Evolutionary conservation across 2,329 filamentous ascomycete genomes (phyloP), one percentile per base, ranked within the genome.

Genomic region (Verticillium nubilum): DNA sequence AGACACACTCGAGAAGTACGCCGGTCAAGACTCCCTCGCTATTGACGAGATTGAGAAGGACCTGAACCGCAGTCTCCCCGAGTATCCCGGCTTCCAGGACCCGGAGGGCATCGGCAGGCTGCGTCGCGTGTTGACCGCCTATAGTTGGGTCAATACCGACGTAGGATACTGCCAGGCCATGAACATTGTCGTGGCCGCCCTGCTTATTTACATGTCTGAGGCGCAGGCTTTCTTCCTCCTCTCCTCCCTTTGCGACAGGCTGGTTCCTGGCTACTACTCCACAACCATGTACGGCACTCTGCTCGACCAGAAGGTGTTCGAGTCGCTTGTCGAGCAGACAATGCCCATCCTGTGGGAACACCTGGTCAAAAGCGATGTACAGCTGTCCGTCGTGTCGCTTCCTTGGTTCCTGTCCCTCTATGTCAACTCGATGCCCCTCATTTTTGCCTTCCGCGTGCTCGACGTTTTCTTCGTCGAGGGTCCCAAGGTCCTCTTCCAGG

Each of bases 41-140:
- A 98, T 98, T 67, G 95, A 99, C 72, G 95, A 99, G 79, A 99
- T 99, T 65, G 95, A 99, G 72, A 99, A 99, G 74, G 95, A 99
- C 71, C 78, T 99, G 56, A 99, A 99, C 74, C 87, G 95, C 65
- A 97, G 93, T 80, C 78, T 99, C 65, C 95, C 95, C 1, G 95
- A 99, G 74, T 99, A 99, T 72, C 92, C 95, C 19, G 95, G 95
- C 0, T 99, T 97, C 70, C 95, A 99, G 75, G 96, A 89, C 69
- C 90, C 97, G 72, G 93, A 97, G 69, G 95, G 95, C 17, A 99
- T 99, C 65, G 91, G 88, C 52, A 85, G 95, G 23, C 80, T 99
- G 63, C 87, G 95, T 61, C 85, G 94, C 60, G 95, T 99, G 37
- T 81, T 99, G 59, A 98, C 94, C 1, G 95, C 95, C 4, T 99